Base-by-base conservation (phyloP, 345 rosid genomes). In the Microthlaspi erraticum region DNA sequence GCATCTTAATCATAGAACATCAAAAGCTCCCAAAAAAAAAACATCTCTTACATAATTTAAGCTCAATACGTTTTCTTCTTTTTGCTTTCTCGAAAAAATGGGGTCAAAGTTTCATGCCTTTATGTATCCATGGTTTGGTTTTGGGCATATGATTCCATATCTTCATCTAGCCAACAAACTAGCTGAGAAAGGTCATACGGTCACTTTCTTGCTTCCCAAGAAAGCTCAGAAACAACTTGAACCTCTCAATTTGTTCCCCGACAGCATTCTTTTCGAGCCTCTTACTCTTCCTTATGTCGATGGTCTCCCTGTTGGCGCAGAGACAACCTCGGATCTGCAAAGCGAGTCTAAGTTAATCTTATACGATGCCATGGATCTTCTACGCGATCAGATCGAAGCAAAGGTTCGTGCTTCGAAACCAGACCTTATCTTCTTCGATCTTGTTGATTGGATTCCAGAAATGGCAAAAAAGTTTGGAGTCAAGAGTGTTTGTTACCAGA, bases 131-230 rank as follows among this genome's bases (percentile, higher is more conserved):
- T 68, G 67, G 74, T 78, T 78, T 71, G 84, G 77, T 5, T 4
- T 78, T 16, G 85, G 85, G 13, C 85, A 83, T 67, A 61, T 83
- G 44, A 81, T 70, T 12, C 82, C 84, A 0, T 80, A 50, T 59
- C 76, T 83, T 18, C 78, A 83, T 59, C 77, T 85, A 11, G 63
- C 87, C 0, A 83, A 83, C 70, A 74, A 80, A 53, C 64, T 85
- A 2, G 85, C 84, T 7, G 60, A 78, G 50, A 78, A 42, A 52
- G 84, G 89, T 66, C 62, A 70, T 10, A 42, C 3, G 19, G 49
- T 81, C 64, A 81, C 84, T 11, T 77, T 74, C 46, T 52, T 82
- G 29, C 23, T 79, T 10, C 92, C 92, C 44, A 58, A 11, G 26
- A 80, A 76, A 51, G 73, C 77, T 49, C 52, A 49, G 3, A 23